Evolutionary conservation across 805 yeast species (phyloP), one percentile per base, ranked within the genome.

Genomic region (Candida khao-thaluensis): DNA sequence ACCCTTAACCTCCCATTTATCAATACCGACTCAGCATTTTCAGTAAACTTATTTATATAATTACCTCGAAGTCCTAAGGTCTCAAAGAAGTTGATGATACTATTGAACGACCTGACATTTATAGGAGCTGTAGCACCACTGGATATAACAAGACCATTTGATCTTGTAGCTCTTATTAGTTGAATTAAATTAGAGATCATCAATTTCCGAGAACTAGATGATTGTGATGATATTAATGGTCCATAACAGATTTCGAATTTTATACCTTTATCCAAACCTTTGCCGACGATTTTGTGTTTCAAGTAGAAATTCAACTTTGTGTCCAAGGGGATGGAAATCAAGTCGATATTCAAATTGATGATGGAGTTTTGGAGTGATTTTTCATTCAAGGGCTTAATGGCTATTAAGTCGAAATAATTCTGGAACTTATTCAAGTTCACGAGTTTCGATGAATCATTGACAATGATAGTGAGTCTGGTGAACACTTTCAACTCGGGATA

Each of bases 211-310:
- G 47, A 57, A 7, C 48, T 50, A 23, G 37, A 40, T n/a, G 51
- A 32, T 5, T 51, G 20, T 8, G 62, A 73, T 4, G 65, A 60
- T 25, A 84, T 60, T 30, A 81, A 69, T 22, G 77, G 67, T 6
- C 75, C 57, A 60, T 91, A 91, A 32, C 78, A 72, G 7, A 93
- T 72, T 56, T 93, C 99, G 47, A 93, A 76, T 48, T 79, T 79
- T 17, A 88, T 75, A 2, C 98, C 98, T 36, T 88, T 76, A 14
- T 82, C 82, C 3, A 86, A 71, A 1, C 95, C 96, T 29, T 88
- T 79, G 30, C 96, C 85, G 7, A 88, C 72, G 1, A 87, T 79
- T 51, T 89, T 88, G 63, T 89, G 96, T 51, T 84, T 84, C 48
- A 93, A 64, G 56, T 80, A 86, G 46, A 78, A 81, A 0, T 95